Conservation (phyloP, 2,329 filamentous ascomycete genomes). For the Epichloe sibirici region DNA sequence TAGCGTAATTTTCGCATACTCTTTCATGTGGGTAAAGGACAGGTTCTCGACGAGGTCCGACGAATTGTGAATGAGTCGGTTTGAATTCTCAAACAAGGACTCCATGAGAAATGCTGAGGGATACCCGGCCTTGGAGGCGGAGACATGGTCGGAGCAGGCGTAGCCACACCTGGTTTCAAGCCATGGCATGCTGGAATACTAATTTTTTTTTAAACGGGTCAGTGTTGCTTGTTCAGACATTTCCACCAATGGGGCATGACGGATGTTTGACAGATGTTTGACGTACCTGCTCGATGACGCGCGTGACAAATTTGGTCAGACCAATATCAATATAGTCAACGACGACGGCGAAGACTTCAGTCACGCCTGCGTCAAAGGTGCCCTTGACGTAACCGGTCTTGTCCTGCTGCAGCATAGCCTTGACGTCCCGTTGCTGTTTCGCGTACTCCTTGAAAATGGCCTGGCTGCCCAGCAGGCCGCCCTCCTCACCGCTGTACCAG, state of each 20-base stretch:
- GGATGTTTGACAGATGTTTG: not conserved
- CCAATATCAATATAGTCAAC: slow-evolving; percentile 78
- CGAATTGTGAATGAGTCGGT: slow-evolving; percentile 58
- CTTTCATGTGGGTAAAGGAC: slow-evolving; percentile 81
- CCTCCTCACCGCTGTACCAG: slow-evolving; percentile 89
- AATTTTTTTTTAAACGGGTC: not conserved
- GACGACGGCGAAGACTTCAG: slow-evolving; percentile 83
- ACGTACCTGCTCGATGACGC: slow-evolving; percentile 52
- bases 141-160: slow-evolving; percentile 66
- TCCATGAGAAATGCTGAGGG: slow-evolving; percentile 68
- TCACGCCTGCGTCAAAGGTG: slow-evolving; percentile 68
- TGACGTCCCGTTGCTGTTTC: slow-evolving; percentile 59
- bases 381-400: slow-evolving; percentile 87
- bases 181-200: slow-evolving; percentile 83
- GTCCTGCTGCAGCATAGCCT: slow-evolving; percentile 96
- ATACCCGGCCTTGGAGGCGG: slow-evolving; percentile 61
- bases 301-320: slow-evolving; percentile 83
- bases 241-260: not conserved
- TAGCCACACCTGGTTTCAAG: slow-evolving; percentile 83
- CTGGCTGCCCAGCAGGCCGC: slow-evolving; percentile 75
- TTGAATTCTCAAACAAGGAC: slow-evolving; percentile 52
- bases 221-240: slow-evolving; percentile 1
- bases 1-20: slow-evolving; percentile 77
- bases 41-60: slow-evolving; percentile 60
- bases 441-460: slow-evolving; percentile 79